Base-by-base conservation (phyloP, 2,329 filamentous ascomycete genomes). In the Ceratocystis albifundus region DNA sequence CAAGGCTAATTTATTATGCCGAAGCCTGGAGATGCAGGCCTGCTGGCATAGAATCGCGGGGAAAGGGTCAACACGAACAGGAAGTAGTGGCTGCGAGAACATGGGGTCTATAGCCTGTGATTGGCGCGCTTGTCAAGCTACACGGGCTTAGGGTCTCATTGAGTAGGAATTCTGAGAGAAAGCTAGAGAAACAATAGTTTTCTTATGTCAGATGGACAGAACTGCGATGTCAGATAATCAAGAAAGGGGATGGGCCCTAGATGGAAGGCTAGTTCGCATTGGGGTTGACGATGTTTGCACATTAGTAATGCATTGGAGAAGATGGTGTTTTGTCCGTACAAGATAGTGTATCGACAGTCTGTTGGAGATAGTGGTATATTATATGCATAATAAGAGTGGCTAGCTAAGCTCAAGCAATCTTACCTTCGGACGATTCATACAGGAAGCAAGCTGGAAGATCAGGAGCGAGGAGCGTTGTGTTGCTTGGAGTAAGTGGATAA, bases 101-200 rank as follows among this genome's bases (percentile, higher is more conserved):
- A 25, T 59, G 55, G 15, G n/a, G n/a, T 53, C 53, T 36, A 2
- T 6, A 25, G 15, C 12, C 55, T 36, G 55, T 59, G 55, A 59
- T 59, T 59, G 55, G 55, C 30, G 55, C 55, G 55, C 55, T 36
- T 59, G 25, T 36, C 20, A 32, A 17, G 4, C 15, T n/a, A 20
- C n/a, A 17, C 22, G 20, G 55, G 28, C 17, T 10, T 32, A 36
- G 28, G 55, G 55, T 59, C 7, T 36, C 55, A 59, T 59, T 59
- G 15, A 59, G 6, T 7, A n/a, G 25, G 28, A 36, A 36, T 32
- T 15, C 32, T 41, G 36, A 41, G 12, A 41, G 28, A 59, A 20
- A 28, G 15, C 25, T 36, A 59, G 55, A 59, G 28, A 59, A 59
- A 36, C 28, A 30, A 59, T 59, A 36, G 55, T 20, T 36, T 59